These are phyloP conservation scores for Gossypium gossypioides DNA, from an alignment of 441 rosid genomes.

Conservation along the genomic window DNA sequence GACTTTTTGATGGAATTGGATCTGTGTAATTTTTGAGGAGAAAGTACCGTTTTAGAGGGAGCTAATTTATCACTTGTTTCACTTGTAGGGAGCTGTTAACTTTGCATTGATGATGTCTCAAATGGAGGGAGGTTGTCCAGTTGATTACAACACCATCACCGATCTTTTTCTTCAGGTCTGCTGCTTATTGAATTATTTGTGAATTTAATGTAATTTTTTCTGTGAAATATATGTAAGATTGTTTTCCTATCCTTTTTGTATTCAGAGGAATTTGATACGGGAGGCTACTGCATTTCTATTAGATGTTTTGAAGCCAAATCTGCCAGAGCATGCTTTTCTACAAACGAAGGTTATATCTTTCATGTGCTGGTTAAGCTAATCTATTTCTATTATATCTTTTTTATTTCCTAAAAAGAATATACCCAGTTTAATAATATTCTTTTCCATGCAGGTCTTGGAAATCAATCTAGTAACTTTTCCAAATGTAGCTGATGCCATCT, in stretches of 20 bases:
- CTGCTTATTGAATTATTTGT: neutral
- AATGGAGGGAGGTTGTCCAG: constrained; percentile 99
- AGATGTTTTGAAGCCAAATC: constrained; percentile 95
- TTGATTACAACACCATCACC: constrained; percentile 94
- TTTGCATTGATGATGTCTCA: constrained; percentile 99
- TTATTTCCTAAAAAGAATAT: neutral
- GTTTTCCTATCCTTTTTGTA: constrained; percentile 6
- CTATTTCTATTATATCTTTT: neutral
- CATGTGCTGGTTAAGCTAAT: neutral
- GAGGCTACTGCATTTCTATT: constrained; percentile 98
- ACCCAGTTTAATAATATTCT: constrained; percentile 18
- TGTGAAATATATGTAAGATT: neutral
- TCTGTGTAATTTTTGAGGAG: neutral
- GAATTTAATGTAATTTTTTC: neutral
- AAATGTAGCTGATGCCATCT: constrained; percentile 96
- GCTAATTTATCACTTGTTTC: neutral
- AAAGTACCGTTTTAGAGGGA: neutral
- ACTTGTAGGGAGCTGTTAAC: constrained; percentile 87
- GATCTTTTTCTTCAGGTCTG: constrained; percentile 98
- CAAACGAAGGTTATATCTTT: constrained; percentile 73
- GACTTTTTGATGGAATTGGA: constrained; percentile 8
- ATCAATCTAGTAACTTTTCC: constrained; percentile 97
- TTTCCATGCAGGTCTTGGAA: constrained; percentile 63
- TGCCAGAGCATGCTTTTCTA: constrained; percentile 87
- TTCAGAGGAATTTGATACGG: constrained; percentile 90